These are phyloP conservation scores for Ananas comosus DNA, from an alignment of 176 grass and related monocot genomes.

Conservation along the genomic window DNA sequence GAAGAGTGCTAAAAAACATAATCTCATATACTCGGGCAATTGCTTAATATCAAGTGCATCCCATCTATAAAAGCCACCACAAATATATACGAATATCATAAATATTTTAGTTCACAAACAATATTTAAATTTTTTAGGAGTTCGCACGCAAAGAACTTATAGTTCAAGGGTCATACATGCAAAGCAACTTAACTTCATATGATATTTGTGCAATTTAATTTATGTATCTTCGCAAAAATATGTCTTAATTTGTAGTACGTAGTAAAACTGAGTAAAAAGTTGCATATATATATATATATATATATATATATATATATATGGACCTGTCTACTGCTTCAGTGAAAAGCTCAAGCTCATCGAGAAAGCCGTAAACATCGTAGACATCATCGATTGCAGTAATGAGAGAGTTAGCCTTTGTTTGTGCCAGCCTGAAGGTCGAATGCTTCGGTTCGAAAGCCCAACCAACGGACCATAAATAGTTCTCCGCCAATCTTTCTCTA, in stretches of 20 bases:
- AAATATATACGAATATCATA: too few species aligned
- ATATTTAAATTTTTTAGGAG: too few species aligned
- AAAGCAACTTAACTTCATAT: too few species aligned
- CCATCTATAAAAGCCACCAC: slow-evolving; percentile 7
- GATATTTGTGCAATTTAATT: too few species aligned
- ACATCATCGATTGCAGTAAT: slow-evolving; percentile 24
- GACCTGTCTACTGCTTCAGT: slow-evolving; percentile 17
- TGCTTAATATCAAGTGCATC: not conserved
- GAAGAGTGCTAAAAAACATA: slow-evolving; percentile 19
- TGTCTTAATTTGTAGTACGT: not conserved
- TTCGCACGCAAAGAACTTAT: too few species aligned
- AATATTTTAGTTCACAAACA: too few species aligned
- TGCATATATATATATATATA: too few species aligned
- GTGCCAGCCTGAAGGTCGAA: not conserved
- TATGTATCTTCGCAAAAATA: too few species aligned
- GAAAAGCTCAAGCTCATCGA: slow-evolving; percentile 21
- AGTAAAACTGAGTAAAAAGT: not conserved
- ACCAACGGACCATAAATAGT: slow-evolving; percentile 10
- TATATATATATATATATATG: not conserved
- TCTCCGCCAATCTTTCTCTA: slow-evolving; percentile 25
- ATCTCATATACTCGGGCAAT: slow-evolving; percentile 17
- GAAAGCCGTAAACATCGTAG: slow-evolving; percentile 27
- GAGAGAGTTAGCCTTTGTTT: slow-evolving; percentile 11
- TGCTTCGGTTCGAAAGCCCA: slow-evolving; percentile 11
- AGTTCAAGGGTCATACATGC: too few species aligned